Evolutionary conservation across 2,329 filamentous ascomycete species (phyloP), one percentile per base, ranked within the genome.

Genomic region (Thielaviopsis euricoi): DNA sequence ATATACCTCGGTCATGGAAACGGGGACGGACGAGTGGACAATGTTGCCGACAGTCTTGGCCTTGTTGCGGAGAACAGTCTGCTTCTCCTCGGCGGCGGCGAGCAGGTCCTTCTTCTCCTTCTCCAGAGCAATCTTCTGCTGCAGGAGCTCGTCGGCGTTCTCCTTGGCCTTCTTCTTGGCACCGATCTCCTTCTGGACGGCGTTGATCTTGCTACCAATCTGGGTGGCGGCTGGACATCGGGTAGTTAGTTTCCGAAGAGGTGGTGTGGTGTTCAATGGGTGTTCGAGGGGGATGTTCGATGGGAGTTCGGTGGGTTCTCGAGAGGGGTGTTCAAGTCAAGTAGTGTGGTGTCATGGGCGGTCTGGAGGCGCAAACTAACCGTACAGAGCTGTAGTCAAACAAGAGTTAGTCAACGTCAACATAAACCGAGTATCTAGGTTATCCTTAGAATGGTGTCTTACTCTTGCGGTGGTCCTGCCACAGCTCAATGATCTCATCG

Each of bases 151-250:
- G 64, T 81, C 81, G 48, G 89, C 89, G 69, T 91, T 83, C 73
- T 95, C 89, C 76, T 96, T 95, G 64, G 84, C 84, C 83, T 95
- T 95, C 76, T 95, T 95, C 77, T 91, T 94, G 66, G 80, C 75
- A 19, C 87, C 89, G 67, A 97, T 95, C 69, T 89, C 82, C 73
- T 95, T 95, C 70, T 95, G 87, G 29, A 89, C 79, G 21, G 80
- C 83, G 73, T 97, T 97, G 71, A 95, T 90, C 73, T 87, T 83
- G 65, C 82, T 83, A 64, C 85, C 86, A 64, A 93, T 79, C 70
- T 95, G 88, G 21, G 84, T 88, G 7, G 83, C 86, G 57, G 79
- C 59, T 60, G 50, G 51, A 23, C 10, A 51, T 29, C 23, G 22
- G 26, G 26, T 13, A 57, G 40, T 49, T 54, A 54, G 52, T 55